Conservation (phyloP, 352 stramenopile species). For the Phytopythium helicoides region DNA sequence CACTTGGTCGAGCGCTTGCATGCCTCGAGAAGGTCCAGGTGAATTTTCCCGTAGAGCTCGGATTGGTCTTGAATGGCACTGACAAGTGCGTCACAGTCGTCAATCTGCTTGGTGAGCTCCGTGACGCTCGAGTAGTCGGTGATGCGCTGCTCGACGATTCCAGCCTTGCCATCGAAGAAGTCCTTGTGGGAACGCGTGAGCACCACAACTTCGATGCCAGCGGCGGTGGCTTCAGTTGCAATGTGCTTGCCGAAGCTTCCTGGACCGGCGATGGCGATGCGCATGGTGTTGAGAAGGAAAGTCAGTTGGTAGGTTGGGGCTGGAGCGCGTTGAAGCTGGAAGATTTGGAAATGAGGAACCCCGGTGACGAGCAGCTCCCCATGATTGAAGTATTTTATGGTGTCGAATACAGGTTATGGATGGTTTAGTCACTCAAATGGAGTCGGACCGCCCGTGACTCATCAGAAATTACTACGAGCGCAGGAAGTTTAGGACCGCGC, state of each 20-base stretch:
- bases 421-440: neutral
- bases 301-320: neutral
- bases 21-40: slow-evolving; percentile 15
- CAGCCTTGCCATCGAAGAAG: slow-evolving; percentile 13
- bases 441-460: neutral
- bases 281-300: slow-evolving; percentile 14
- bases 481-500: neutral
- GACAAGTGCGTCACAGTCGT: slow-evolving; percentile 14
- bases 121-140: slow-evolving; percentile 14
- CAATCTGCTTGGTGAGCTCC: slow-evolving; percentile 3
- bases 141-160: slow-evolving; percentile 13
- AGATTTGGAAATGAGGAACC: slow-evolving; percentile 2
- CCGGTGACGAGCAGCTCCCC: neutral
- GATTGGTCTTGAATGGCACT: slow-evolving; percentile 7
- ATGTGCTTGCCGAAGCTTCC: slow-evolving; percentile 33
- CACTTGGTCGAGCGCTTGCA: slow-evolving; percentile 18
- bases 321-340: neutral
- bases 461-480: neutral
- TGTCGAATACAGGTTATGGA: neutral
- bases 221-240: slow-evolving; percentile 11
- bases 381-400: neutral
- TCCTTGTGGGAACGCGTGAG: slow-evolving; percentile 21
- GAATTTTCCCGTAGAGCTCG: slow-evolving; percentile 4
- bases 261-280: slow-evolving; percentile 32
- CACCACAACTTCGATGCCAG: slow-evolving; percentile 18